Conservation (phyloP, 2,329 filamentous ascomycete species). For the Aspergillus ruber region DNA sequence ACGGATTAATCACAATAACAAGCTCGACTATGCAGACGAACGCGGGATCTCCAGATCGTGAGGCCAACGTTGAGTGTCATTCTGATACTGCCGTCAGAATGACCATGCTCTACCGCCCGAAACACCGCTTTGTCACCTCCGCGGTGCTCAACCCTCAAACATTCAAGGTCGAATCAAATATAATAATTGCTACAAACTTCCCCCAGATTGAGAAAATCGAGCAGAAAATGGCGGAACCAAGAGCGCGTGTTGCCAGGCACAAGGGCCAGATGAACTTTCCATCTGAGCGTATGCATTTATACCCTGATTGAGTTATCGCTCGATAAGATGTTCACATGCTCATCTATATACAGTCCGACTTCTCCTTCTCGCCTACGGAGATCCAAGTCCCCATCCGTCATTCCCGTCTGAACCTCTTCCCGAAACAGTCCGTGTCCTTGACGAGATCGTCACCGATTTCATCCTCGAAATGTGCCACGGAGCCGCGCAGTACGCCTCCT, state of each 20-base stretch:
- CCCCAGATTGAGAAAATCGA: constrained; percentile 3
- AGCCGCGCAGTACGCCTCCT: constrained; percentile 76
- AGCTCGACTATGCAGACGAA: too few relatives aligned
- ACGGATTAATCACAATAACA: too few relatives aligned
- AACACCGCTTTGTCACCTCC: constrained; percentile 7
- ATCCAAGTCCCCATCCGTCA: constrained; percentile 46
- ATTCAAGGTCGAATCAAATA: constrained; percentile 19
- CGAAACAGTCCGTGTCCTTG: constrained; percentile 77
- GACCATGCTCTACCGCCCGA: neutral
- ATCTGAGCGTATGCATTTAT: constrained; percentile 56
- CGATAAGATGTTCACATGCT: neutral
- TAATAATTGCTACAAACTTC: constrained; percentile 14
- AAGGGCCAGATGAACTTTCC: constrained; percentile 76
- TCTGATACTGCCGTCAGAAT: neutral
- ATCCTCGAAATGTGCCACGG: constrained; percentile 90
- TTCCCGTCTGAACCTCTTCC: constrained; percentile 72
- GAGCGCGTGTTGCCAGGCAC: constrained; percentile 70
- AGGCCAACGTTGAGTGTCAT: neutral
- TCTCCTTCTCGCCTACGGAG: constrained; percentile 41
- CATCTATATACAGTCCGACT: constrained; percentile 27
- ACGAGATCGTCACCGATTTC: constrained; percentile 95
- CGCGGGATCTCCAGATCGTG: too few relatives aligned
- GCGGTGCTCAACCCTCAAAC: constrained; percentile 12
- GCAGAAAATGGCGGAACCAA: constrained; percentile 59
- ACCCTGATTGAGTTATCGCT: neutral